Evolutionary conservation across 1,284 basidiomycete genomes (phyloP), one percentile per base, ranked within the genome.

Genomic region (Fomes fomentarius): DNA sequence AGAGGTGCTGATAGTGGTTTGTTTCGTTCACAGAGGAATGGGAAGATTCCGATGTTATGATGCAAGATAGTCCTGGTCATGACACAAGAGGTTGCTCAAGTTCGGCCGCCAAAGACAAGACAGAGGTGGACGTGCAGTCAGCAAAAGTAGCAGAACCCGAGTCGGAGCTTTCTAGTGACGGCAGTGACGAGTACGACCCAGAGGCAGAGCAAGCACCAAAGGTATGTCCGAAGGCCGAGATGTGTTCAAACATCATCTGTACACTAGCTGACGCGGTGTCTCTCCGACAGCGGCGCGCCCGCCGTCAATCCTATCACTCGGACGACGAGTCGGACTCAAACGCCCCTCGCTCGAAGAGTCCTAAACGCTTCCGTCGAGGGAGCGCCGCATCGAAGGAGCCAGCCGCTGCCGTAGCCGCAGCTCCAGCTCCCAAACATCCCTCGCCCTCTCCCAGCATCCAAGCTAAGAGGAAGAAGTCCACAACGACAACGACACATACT

Each of bases 151-250:
- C 63, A 37, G 64, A 64, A 40, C 33, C 45, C 12, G 60, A 63
- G 31, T 60, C 64, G 9, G 82, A 82, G 57, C 81, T 84, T 2
- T 81, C 81, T 37, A 78, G 75, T 31, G 78, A 81, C 34, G 79
- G 75, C 47, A 87, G 83, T 65, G 87, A 81, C 58, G 88, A 91
- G 60, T 89, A 91, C 62, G 87, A 88, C 67, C 75, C 86, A 37
- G 84, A 69, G 59, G 59, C 59, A 35, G 77, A 69, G 54, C 55
- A 61, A 46, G 57, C 55, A 14, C 66, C 70, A 8, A 83, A 79
- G 74, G 84, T 85, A 61, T 62, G 80, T 76, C 40, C 56, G n/a
- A n/a, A n/a, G n/a, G n/a, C n/a, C n/a, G n/a, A n/a, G 39, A 30
- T 47, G 19, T 37, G 22, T 45, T 47, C 25, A 52, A 26, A 37